Base-by-base conservation (phyloP, 129 eudicot genomes). In the Lactuca saligna region DNA sequence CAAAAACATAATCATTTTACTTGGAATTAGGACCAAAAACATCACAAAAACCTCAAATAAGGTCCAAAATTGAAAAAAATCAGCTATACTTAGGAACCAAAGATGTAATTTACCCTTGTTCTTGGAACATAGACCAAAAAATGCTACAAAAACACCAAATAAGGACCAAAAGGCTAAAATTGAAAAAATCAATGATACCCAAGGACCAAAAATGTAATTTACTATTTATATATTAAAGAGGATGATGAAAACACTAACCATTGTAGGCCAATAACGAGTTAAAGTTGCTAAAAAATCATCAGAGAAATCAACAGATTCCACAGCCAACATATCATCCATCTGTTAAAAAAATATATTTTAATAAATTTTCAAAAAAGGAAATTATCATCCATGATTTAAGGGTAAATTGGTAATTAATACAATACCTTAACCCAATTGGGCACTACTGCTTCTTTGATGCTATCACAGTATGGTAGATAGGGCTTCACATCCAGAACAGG, bases 381-480 rank as follows among this genome's bases (percentile, higher is more conserved):
- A 46, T 12, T 46, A 11, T 46, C n/a, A 46, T 46, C 5, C n/a
- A 46, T 46, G 51, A 46, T 12, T 12, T 6, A 46, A 46, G 51
- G 51, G 51, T 46, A 46, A 10, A 46, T 46, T 0, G 51, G 51
- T 46, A 46, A 46, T 46, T 46, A 46, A 11, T 88, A 85, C 96
- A 25, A 66, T 88, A 85, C 96, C 98, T 87, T 86, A 15, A 93
- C 95, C 98, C 98, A 93, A 56, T 81, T 77, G n/a, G 98, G 98
- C 16, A 93, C 92, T 31, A 59, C 37, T 59, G 98, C 95, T 81
- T 73, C 95, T 58, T 79, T 61, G 56, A 93, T 81, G 76, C 80
- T 87, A 79, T 93, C 98, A 85, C 97, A 84, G 42, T 93, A 89
- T 12, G 98, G 92, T 68, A 93, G 80, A 83, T 89, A 93, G 3